These are phyloP conservation scores for Phytophthora uliginosa DNA, from an alignment of 352 stramenopile genomes.

Conservation along the genomic window DNA sequence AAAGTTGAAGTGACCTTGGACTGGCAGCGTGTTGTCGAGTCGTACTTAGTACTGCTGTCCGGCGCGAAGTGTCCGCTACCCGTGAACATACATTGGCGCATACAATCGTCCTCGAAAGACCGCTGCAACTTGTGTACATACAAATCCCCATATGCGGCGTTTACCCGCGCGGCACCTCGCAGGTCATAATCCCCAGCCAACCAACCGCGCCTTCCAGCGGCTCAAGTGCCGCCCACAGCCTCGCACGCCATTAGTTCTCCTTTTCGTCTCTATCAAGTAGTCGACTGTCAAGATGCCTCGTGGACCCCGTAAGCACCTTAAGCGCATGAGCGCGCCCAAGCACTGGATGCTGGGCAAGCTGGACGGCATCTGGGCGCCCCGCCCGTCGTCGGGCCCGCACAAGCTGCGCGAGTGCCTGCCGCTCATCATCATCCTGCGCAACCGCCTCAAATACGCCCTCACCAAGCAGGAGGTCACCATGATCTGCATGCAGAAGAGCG, in stretches of 20 bases:
- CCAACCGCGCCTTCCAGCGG: not conserved
- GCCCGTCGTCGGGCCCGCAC: conserved; percentile 97
- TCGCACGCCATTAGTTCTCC: conserved; percentile 56
- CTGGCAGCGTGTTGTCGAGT: not conserved
- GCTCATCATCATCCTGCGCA: conserved; percentile 98
- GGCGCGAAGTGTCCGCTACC: not conserved
- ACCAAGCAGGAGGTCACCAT: conserved; percentile 98
- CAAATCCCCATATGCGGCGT: not conserved
- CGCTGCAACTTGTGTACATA: not conserved
- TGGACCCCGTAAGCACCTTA: conserved; percentile 90
- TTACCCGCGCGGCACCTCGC: not conserved
- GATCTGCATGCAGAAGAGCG: conserved; percentile 99
- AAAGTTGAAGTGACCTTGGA: not conserved
- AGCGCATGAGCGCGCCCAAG: conserved; percentile 89
- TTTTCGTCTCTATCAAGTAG: conserved; percentile 57
- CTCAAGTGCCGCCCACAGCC: not conserved
- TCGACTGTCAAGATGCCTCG: conserved; percentile 74
- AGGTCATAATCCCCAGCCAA: conserved; percentile 39
- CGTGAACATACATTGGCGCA: not conserved
- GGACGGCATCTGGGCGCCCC: conserved; percentile 94
- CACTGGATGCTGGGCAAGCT: conserved; percentile 94
- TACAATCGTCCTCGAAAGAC: conserved; percentile 16
- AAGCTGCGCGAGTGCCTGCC: conserved; percentile 99
- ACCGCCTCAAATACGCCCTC: conserved; percentile 99
- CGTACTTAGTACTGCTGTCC: not conserved